These are phyloP conservation scores for Saccharomyces mikatae DNA, from an alignment of 805 yeast species.

Conservation along the genomic window DNA sequence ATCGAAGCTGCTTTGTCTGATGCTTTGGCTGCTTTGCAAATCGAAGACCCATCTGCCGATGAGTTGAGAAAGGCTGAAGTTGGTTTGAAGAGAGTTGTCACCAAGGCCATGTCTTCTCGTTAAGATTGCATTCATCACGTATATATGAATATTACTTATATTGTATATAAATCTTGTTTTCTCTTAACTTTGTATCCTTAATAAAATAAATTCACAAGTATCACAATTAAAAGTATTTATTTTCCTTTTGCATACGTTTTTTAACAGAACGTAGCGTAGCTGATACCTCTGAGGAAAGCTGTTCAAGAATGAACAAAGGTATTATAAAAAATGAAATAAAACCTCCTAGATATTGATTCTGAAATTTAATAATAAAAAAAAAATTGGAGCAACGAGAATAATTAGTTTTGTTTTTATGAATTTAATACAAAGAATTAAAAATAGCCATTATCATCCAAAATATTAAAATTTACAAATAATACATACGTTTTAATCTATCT, in stretches of 20 bases:
- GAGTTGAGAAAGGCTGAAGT: slow-evolving; percentile 98
- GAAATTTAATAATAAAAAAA: too few species aligned
- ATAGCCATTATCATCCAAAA: background rate
- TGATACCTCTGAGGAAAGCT: background rate
- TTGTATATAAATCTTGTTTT: background rate
- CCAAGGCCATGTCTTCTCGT: slow-evolving; percentile 97
- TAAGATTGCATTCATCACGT: slow-evolving; percentile 33
- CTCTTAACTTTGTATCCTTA: background rate
- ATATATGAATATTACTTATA: background rate
- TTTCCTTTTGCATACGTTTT: background rate
- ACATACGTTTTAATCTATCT: background rate
- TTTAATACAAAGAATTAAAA: too few species aligned
- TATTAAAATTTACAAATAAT: background rate
- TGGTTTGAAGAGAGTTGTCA: slow-evolving; percentile 94
- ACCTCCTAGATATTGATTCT: too few species aligned
- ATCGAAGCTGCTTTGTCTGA: slow-evolving; percentile 94
- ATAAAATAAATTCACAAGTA: background rate
- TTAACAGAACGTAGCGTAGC: background rate
- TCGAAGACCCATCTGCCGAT: slow-evolving; percentile 91
- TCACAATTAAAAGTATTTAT: background rate
- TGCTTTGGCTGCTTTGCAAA: slow-evolving; percentile 92
- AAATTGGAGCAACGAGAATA: too few species aligned
- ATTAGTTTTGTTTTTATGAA: too few species aligned
- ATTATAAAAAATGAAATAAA: too few species aligned
- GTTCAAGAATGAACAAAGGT: background rate